These are phyloP conservation scores for Chenopodium suecicum DNA, from an alignment of 148 eudicot genomes.

Conservation along the genomic window DNA sequence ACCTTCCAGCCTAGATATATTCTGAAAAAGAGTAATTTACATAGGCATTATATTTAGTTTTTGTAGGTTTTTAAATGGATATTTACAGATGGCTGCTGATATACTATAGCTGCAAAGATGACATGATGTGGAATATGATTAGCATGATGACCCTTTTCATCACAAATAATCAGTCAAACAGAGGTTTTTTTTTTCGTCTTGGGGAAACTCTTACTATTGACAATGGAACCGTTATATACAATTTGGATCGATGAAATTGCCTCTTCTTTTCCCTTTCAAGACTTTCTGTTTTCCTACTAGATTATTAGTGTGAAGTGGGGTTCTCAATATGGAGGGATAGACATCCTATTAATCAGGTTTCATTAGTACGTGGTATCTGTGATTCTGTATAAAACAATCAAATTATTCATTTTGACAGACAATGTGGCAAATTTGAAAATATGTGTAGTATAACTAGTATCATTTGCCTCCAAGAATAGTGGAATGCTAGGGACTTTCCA, in stretches of 20 bases:
- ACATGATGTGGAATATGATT: too few species aligned
- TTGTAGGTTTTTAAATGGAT: too few species aligned
- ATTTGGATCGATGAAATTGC: background rate
- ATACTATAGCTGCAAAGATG: background rate
- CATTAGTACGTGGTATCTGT: background rate
- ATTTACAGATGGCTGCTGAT: too few species aligned
- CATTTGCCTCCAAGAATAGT: background rate
- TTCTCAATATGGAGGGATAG: background rate
- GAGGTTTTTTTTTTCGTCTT: too few species aligned
- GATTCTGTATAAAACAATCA: background rate
- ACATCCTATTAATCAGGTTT: background rate
- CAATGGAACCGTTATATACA: background rate
- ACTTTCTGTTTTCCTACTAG: background rate
- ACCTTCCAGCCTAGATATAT: too few species aligned
- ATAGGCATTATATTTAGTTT: too few species aligned
- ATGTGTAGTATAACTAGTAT: background rate
- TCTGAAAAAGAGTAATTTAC: too few species aligned
- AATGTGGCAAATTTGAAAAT: background rate
- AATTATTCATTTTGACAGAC: background rate
- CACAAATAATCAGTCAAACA: too few species aligned
- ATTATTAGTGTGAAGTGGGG: background rate
- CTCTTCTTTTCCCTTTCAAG: background rate
- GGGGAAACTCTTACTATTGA: too few species aligned
- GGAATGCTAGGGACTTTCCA: background rate
- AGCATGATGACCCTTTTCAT: too few species aligned